Base-by-base conservation (phyloP, 2,329 filamentous ascomycete genomes). In the Colletotrichum sp. region DNA sequence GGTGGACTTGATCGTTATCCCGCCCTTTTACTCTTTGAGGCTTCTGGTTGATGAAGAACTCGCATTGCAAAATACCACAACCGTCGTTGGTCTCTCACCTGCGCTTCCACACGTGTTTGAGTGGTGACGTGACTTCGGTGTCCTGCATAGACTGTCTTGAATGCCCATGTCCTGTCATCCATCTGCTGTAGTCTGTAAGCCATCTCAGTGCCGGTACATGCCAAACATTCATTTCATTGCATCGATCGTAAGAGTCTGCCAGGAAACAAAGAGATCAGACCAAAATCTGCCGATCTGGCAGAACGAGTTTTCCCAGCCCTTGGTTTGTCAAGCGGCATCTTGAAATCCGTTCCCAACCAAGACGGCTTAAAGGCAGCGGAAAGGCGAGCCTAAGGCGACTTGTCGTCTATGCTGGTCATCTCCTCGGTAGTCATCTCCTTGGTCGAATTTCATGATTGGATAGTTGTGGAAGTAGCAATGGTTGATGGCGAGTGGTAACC, bases 1-100 rank as follows among this genome's bases (percentile, higher is more conserved):
- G 93, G 89, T 94, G 92, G 92, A 95, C 95, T 96, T 98, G 85
- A 96, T 89, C 93, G 95, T 96, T 93, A 91, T 93, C 93, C 94
- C 91, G 88, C 90, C 86, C 52, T 67, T 65, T 28, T 24, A 26
- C 44, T 52, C 44, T 52, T 34, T 60, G 66, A 60, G 65, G 64
- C 65, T 74, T 57, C 72, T 26, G 65, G 39, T 68, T 44, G 69
- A 68, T 52, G 8, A 52, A 44, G n/a, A n/a, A 60, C 67, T 71
- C 55, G 72, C 68, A 32, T 34, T 49, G 69, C 70, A 76, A 52
- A 52, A 76, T 76, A 72, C 73, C 73, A 72, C 57, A 68, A 34
- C 69, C 63, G 34, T 71, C 73, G 26, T 36, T 28, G 55, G 64
- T 64, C 55, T 63, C 63, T 76, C 70, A 76, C 24, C n/a, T 26